phyloP scores from a whole-genome alignment of 805 yeast species.

The Candida nemodendra region DNA sequence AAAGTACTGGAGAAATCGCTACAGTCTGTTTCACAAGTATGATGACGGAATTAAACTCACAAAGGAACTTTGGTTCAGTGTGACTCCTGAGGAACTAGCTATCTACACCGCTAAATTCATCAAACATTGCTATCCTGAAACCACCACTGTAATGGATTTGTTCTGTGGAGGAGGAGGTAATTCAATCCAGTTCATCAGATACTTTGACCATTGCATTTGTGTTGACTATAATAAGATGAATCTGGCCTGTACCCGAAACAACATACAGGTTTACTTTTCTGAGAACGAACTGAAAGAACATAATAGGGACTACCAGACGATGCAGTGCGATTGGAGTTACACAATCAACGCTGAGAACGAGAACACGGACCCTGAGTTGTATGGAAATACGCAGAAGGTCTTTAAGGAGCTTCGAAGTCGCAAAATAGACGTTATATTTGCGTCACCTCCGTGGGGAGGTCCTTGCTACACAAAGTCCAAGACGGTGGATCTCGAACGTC shows the following conservation, averaged over 20 bases:
- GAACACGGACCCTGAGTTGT: conserved; percentile 9
- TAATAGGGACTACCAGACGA: conserved; percentile 46
- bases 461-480: conserved; percentile 49
- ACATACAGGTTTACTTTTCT: conserved; percentile 54
- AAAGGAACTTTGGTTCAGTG: conserved; percentile 79
- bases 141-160: conserved; percentile 55
- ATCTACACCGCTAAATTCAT: conserved; percentile 54
- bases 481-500: conserved; percentile 44
- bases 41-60: conserved; percentile 71
- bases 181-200: conserved; percentile 67
- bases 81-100: conserved; percentile 80
- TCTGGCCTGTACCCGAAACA: conserved; percentile 63
- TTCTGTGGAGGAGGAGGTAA: conserved; percentile 92
- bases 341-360: conserved; percentile 4
- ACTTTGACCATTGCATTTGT: conserved; percentile 57
- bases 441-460: conserved; percentile 94
- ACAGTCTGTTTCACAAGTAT: conserved; percentile 55
- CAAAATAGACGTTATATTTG: conserved; percentile 53
- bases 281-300: conserved; percentile 42
- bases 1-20: conserved; percentile 66
- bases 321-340: conserved; percentile 17
- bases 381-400: conserved; percentile 10
- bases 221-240: conserved; percentile 61
- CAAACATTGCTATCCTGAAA: conserved; percentile 48
- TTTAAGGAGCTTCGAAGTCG: conserved; percentile 5